phyloP scores from a whole-genome alignment of 345 rosid genomes.

The Syzygium aqueum region DNA sequence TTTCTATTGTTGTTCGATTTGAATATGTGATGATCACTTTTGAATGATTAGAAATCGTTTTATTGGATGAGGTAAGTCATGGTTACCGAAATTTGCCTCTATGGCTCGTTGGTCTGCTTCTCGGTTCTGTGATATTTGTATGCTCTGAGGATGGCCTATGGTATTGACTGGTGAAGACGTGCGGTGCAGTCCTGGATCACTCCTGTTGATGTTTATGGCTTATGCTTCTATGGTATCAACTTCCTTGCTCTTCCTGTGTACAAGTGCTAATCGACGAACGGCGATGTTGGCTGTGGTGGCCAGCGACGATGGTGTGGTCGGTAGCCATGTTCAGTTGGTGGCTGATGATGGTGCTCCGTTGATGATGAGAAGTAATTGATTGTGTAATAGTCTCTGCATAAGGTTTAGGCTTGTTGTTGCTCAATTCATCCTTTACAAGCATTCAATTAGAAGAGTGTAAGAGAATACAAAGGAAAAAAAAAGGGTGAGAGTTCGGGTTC shows the following conservation, averaged over 20 bases:
- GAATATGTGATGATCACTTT: not conserved
- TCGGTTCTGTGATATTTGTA: not conserved
- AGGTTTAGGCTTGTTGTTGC: too few relatives aligned
- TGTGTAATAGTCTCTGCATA: not conserved
- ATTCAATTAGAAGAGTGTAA: too few relatives aligned
- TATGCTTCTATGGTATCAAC: not conserved
- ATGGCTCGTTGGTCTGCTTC: not conserved
- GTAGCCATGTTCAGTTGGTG: not conserved
- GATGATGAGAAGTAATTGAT: not conserved
- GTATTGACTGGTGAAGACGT: not conserved
- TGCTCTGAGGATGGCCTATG: not conserved
- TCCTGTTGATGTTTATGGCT: not conserved
- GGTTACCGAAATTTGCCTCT: not conserved
- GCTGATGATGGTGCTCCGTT: not conserved
- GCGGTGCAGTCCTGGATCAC: not conserved
- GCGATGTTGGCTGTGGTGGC: not conserved
- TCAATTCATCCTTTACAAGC: too few relatives aligned
- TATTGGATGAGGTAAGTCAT: not conserved
- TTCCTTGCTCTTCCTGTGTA: not conserved
- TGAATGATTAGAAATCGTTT: not conserved
- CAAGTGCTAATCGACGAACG: not conserved
- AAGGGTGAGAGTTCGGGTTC: too few relatives aligned
- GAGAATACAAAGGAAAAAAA: too few relatives aligned
- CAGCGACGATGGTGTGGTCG: accelerated
- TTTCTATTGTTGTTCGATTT: not conserved